These are phyloP conservation scores for Plasmodium gallinaceum DNA, from an alignment of 169 alveolate genomes.

Conservation along the genomic window DNA sequence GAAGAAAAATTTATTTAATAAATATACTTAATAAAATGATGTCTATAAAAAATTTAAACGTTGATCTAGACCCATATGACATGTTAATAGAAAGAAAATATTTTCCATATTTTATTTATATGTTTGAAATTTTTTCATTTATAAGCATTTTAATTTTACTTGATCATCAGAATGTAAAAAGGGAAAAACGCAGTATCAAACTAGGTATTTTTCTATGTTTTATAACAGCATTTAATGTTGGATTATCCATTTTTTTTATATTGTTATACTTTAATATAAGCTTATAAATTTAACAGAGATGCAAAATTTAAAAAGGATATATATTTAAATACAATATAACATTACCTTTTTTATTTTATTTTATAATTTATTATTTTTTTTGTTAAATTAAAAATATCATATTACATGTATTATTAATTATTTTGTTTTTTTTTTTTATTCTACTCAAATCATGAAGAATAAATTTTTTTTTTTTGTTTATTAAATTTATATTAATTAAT, in stretches of 20 bases:
- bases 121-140: constrained; percentile 41
- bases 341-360: too few relatives aligned
- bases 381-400: too few relatives aligned
- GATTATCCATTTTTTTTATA: constrained; percentile 39
- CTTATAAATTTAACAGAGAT: too few relatives aligned
- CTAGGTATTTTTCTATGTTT: constrained; percentile 25
- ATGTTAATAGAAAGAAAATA: constrained; percentile 42
- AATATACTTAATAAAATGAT: constrained; percentile 22
- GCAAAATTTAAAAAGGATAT: too few relatives aligned
- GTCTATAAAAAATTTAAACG: neutral
- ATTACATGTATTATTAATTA: too few relatives aligned
- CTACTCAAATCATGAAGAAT: too few relatives aligned
- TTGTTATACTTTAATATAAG: constrained; percentile 49
- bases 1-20: too few relatives aligned
- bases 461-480: too few relatives aligned
- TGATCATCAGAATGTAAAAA: constrained; percentile 19
- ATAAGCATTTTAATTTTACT: constrained; percentile 39
- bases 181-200: constrained; percentile 15
- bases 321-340: too few relatives aligned
- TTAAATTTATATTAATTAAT: too few relatives aligned
- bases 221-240: constrained; percentile 50
- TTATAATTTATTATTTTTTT: too few relatives aligned
- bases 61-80: constrained; percentile 53
- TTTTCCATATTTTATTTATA: constrained; percentile 32
- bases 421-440: too few relatives aligned